Conservation (phyloP, 1,284 basidiomycete genomes). For the Papiliotrema laurentii region DNA sequence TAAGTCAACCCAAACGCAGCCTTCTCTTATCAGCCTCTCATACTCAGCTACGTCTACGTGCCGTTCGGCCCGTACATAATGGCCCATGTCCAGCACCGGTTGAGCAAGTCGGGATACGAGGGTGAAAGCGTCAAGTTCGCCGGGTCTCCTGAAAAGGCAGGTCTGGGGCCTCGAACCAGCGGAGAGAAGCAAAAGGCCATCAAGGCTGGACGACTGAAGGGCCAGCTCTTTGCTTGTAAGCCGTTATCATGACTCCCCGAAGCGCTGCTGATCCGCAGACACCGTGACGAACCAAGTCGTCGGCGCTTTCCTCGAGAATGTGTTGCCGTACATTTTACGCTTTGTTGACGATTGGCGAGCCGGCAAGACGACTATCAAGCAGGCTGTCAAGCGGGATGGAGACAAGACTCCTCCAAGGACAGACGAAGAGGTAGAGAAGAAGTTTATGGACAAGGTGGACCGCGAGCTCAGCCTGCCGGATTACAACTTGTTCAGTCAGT, state of each 20-base stretch:
- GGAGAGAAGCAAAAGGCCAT: conserved; percentile 51
- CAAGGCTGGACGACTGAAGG: conserved; percentile 64
- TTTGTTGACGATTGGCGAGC: conserved; percentile 56
- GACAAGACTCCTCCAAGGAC: conserved; percentile 13
- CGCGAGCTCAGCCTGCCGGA: conserved; percentile 73
- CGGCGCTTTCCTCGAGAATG: conserved; percentile 76
- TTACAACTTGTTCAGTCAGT: conserved; percentile 65
- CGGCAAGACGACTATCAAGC: conserved; percentile 44
- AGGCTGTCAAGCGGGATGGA: conserved; percentile 19
- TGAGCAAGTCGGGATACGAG: conserved; percentile 25
- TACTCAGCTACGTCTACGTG: conserved; percentile 68
- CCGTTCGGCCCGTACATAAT: conserved; percentile 84
- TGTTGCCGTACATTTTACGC: conserved; percentile 73
- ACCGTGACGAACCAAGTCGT: conserved; percentile 87
- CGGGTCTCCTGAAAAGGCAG: conserved; percentile 26
- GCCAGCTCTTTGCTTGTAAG: conserved; percentile 80
- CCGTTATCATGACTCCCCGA: not conserved
- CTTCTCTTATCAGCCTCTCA: not conserved
- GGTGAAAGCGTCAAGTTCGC: conserved; percentile 17
- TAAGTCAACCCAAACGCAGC: conserved; percentile 13
- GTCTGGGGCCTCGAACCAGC: conserved; percentile 54
- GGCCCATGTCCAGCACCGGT: conserved; percentile 52
- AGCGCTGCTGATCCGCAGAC: conserved; percentile 47
- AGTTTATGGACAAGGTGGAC: conserved; percentile 64
- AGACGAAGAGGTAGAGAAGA: conserved; percentile 33